Evolutionary conservation across 1,284 basidiomycete species (phyloP).

Genomic region (Ganoderma multipileum): DNA sequence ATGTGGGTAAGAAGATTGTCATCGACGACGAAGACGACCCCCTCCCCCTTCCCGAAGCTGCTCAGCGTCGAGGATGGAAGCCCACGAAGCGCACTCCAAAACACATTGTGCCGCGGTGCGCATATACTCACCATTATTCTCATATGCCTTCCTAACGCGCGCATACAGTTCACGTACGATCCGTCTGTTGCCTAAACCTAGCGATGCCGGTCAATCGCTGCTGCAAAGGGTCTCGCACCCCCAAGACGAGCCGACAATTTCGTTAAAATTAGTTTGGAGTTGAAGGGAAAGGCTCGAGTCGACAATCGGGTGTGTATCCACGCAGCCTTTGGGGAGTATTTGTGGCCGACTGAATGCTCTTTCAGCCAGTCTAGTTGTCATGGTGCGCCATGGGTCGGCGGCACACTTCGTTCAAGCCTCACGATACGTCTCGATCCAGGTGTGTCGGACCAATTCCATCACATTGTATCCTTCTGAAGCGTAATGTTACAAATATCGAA

Average conservation of each 20-base stretch:
- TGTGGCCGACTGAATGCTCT: no score
- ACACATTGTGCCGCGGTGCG: constrained; percentile 44
- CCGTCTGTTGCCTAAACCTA: constrained; percentile 37
- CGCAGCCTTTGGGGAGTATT: no score
- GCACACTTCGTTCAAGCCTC: constrained; percentile 38
- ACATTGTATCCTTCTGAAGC: neutral
- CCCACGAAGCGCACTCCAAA: constrained; percentile 32
- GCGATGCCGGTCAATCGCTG: constrained; percentile 19
- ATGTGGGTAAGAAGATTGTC: constrained; percentile 22
- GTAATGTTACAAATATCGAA: neutral
- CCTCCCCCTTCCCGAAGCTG: constrained; percentile 13
- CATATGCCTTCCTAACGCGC: neutral
- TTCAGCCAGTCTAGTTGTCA: constrained; percentile 39
- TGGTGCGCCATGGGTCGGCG: constrained; percentile 41
- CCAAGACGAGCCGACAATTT: constrained; percentile 38
- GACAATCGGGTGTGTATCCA: constrained; percentile 38
- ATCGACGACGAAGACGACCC: constrained; percentile 17
- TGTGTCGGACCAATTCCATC: neutral
- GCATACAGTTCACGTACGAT: constrained; percentile 39
- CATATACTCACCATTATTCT: constrained; percentile 4
- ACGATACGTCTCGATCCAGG: constrained; percentile 6
- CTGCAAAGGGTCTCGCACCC: constrained; percentile 32
- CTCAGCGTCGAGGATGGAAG: constrained; percentile 34
- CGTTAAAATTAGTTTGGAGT: constrained; percentile 37
- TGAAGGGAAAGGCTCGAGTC: constrained; percentile 45